Base-by-base conservation (phyloP, 176 grass and related monocot genomes). In the Zoysia pacifica region DNA sequence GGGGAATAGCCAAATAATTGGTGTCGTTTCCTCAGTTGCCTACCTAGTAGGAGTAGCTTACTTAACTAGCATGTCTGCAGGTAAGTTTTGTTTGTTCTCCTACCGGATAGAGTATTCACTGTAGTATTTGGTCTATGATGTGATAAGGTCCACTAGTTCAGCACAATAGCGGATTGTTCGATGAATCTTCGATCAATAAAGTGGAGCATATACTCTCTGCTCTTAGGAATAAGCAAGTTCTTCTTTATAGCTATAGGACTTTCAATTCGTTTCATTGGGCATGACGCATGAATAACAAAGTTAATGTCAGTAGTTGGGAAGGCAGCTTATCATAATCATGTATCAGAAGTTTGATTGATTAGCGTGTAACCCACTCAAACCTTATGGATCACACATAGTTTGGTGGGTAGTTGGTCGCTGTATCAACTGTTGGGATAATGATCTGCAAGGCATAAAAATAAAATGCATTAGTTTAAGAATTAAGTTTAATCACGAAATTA, bases 1-100 rank as follows among this genome's bases (percentile, higher is more conserved):
- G 28, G n/a, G 11, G 72, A 45, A 60, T 52, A 28, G 12, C 41
- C 28, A 52, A 69, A 49, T 69, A 68, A 42, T 77, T 77, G 49
- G 2, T 47, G 37, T 8, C 14, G 10, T 42, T 36, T 6, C 13
- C n/a, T 10, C 6, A 43, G 37, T 20, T 42, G 15, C 4, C 15
- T 2, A 45, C 5, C 72, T 44, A 44, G 4, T 75, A 19, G 28
- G 28, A 28, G 28, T 28, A 28, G 28, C 28, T 28, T 28, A 28
- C 28, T 28, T 28, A 28, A 28, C 28, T 28, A 28, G 28, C 28
- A 28, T 28, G 28, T 28, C 28, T 28, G 28, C 28, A 28, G 28
- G 28, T 28, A 28, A 28, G 28, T 28, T 28, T 28, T 28, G 28
- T 28, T 28, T 28, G 28, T 28, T 28, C 28, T 28, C 28, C 28